Evolutionary conservation across 306 rosid species (phyloP), one percentile per base, ranked within the genome.

Genomic region (Cucumis sativus): DNA sequence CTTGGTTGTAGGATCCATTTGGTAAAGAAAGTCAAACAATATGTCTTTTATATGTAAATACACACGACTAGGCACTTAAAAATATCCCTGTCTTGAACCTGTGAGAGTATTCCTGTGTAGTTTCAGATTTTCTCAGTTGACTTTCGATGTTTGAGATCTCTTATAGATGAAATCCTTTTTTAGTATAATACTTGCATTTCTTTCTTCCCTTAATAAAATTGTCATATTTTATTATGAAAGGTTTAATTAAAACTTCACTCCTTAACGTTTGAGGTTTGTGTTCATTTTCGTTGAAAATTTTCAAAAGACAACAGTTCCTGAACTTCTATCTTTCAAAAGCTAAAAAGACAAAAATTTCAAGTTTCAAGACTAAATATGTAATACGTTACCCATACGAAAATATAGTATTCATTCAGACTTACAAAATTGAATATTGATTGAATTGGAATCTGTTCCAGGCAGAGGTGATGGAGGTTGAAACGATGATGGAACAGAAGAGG

Each of bases 401-500:
- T 35, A 67, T 40, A 20, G 54, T 10, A 39, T n/a, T 67, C 40
- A 63, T 65, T 67, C 33, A 40, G 28, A 40, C 33, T 41, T 65
- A 21, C 25, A 15, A 35, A 8, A 43, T 40, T 62, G 73, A 3
- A 67, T 40, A 41, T 55, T 80, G 62, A 49, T 49, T 66, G 56
- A 51, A 75, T 78, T 43, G 78, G 90, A 91, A 39, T 39, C 83
- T 49, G 57, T n/a, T 70, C 39, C 43, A 71, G 76, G 76, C 60
- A 71, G 76, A 71, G 49, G 93, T 88, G 80, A 82, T 90, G 84
- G 97, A 89, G 80, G 86, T 84, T 65, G 86, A 89, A 85, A 90
- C 84, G 79, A 92, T 94, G 96, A 85, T 88, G 84, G 96, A 87
- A 74, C 93, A 87, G 68, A 92, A 94, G 87, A 88, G 97, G 84